phyloP scores from a whole-genome alignment of 2,329 filamentous ascomycete genomes.

The Fonsecaea monophora region DNA sequence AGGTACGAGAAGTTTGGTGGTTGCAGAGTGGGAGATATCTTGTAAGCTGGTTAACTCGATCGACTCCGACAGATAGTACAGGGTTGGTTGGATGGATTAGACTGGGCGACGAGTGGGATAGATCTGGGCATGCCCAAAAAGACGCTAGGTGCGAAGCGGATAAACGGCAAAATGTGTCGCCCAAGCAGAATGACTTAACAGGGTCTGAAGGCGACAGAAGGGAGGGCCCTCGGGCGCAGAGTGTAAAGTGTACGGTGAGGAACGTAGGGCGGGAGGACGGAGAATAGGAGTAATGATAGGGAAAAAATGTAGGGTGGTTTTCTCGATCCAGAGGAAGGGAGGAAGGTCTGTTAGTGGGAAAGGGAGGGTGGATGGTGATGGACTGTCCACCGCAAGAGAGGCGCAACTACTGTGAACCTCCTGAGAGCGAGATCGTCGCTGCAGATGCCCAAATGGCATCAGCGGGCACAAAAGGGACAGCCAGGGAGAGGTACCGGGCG shows the following conservation, averaged over 20 bases:
- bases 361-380: slow-evolving; percentile 2
- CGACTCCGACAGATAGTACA: slow-evolving; percentile 21
- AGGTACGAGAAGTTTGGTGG: slow-evolving; percentile 15
- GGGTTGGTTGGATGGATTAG: slow-evolving; percentile 8
- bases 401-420: background rate
- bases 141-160: slow-evolving; percentile 17
- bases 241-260: background rate
- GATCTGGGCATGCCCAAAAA: slow-evolving; percentile 9
- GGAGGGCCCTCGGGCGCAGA: background rate
- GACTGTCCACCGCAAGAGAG: background rate
- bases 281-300: slow-evolving; percentile 8
- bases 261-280: background rate
- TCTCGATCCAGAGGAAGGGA: slow-evolving; percentile 7
- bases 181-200: background rate
- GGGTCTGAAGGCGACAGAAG: background rate
- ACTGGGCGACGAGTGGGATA: slow-evolving; percentile 4
- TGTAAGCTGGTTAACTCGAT: slow-evolving; percentile 23
- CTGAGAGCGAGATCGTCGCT: slow-evolving; percentile 11
- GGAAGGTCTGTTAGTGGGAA: slow-evolving; percentile 11
- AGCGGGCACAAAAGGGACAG: slow-evolving; percentile 8
- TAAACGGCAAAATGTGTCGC: background rate
- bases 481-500: background rate
- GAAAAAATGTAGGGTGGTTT: slow-evolving; percentile 2
- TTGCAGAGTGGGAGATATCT: background rate
- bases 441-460: slow-evolving; percentile 14